Evolutionary conservation across 345 rosid genomes (phyloP), one percentile per base, ranked within the genome.

Genomic region (Citrus australasica): DNA sequence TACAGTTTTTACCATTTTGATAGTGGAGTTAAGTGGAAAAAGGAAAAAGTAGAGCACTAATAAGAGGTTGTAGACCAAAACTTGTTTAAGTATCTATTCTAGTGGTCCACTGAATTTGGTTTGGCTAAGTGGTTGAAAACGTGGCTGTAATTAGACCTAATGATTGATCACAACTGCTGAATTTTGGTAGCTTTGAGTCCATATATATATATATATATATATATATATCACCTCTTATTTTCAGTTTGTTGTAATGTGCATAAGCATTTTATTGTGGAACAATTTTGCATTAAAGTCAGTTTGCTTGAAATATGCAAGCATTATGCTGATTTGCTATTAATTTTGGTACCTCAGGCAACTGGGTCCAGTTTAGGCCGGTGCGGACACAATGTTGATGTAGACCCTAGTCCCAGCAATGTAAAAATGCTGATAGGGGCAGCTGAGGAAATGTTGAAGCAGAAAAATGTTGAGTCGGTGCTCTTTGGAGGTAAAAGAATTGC

Each of bases 361-460:
- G 98, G 98, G 84, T 89, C 95, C 79, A 92, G 86, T 69, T 76
- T 87, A 51, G 97, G 94, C 35, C 84, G 83, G 65, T 90, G 93
- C 14, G 89, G 85, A 64, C 89, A 93, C 2, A 82, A 86, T 88
- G 90, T 86, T 30, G 95, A 93, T 79, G 85, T 91, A 4, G 98
- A 95, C 79, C 84, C 97, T 3, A 84, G 91, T 79, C 88, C 85
- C 30, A 80, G 82, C 86, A 93, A 92, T 82, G 94, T 95, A 75
- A 89, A 93, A 75, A 87, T 82, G 92, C 85, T 95, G 80, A 79
- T 87, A 40, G 92, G 88, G 35, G 77, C 83, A 66, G 97, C 97
- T 14, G 99, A 93, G 85, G 97, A 93, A 72, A 93, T 93, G 99
- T 79, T 95, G 85, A 94, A 91, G 87, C 97, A 95, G 85, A 95